Conservation (phyloP, 1,284 basidiomycete genomes). For the Hemileia vastatrix region DNA sequence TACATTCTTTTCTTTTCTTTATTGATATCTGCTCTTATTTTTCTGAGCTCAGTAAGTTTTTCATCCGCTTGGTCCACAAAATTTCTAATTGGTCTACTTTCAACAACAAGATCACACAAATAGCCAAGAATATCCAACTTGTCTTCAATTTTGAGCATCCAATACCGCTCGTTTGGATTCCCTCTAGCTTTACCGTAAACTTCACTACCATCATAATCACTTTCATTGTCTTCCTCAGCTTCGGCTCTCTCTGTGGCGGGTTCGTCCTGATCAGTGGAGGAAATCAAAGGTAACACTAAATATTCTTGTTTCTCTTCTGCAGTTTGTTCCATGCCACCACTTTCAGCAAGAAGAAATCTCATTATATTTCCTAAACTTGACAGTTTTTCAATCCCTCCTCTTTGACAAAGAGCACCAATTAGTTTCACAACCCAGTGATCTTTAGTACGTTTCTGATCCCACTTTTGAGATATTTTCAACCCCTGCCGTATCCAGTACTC, state of each 20-base stretch:
- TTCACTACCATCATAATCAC: conserved; percentile 7
- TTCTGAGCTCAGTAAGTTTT: conserved; percentile 5
- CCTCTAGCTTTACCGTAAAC: too few species aligned
- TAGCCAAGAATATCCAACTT: conserved; percentile 7
- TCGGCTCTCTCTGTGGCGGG: background rate
- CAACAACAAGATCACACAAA: conserved; percentile 10
- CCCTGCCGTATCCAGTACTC: conserved; percentile 14
- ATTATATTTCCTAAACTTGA: conserved; percentile 7
- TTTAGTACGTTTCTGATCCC: background rate
- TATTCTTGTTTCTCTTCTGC: conserved; percentile 5
- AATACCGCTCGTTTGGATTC: background rate
- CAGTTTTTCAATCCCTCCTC: conserved; percentile 14
- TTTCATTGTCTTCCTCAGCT: conserved; percentile 3
- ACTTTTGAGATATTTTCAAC: background rate
- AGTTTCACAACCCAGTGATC: conserved; percentile 18
- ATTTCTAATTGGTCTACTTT: conserved; percentile 9
- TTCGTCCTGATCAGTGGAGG: too few species aligned
- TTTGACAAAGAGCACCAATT: conserved; percentile 9
- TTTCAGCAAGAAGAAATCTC: conserved; percentile 6
- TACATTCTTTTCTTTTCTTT: conserved; percentile 19
- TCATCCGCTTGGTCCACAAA: conserved; percentile 13
- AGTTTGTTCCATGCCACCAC: background rate
- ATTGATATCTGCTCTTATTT: conserved; percentile 16
- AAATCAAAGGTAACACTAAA: too few species aligned
- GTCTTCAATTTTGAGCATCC: background rate